These are phyloP conservation scores for Triticum dicoccoides DNA, from an alignment of 176 grass and related monocot species.

Conservation along the genomic window DNA sequence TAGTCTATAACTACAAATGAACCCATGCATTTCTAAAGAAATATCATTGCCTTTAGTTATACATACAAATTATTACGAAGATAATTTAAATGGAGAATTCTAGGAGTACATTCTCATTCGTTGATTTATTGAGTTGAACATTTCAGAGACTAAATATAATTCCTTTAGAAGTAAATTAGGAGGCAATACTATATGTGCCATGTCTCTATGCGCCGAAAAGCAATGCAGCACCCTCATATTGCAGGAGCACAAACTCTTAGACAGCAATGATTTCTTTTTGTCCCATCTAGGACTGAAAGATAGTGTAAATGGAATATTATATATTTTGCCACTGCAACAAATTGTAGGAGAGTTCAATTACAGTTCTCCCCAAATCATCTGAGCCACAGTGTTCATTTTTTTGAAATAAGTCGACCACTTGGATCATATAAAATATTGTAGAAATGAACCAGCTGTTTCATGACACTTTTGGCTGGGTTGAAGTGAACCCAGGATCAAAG, in stretches of 20 bases:
- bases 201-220: neutral
- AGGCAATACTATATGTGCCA: neutral
- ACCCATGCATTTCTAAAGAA: neutral
- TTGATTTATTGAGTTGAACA: neutral
- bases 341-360: no score
- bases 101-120: neutral
- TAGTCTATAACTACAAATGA: neutral
- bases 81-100: neutral
- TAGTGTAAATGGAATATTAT: neutral
- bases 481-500: neutral
- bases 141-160: neutral
- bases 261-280: neutral
- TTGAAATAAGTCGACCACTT: neutral
- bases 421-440: neutral
- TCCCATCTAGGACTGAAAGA: neutral
- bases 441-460: neutral
- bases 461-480: neutral
- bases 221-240: neutral
- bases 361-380: neutral
- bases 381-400: neutral
- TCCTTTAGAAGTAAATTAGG: neutral
- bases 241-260: neutral
- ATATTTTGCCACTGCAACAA: slow-evolving; percentile 1
- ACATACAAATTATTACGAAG: neutral
- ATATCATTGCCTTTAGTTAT: neutral